Evolutionary conservation across 495 filamentous ascomycete genomes (phyloP).

Genomic region (Talaromyces thailandensis): DNA sequence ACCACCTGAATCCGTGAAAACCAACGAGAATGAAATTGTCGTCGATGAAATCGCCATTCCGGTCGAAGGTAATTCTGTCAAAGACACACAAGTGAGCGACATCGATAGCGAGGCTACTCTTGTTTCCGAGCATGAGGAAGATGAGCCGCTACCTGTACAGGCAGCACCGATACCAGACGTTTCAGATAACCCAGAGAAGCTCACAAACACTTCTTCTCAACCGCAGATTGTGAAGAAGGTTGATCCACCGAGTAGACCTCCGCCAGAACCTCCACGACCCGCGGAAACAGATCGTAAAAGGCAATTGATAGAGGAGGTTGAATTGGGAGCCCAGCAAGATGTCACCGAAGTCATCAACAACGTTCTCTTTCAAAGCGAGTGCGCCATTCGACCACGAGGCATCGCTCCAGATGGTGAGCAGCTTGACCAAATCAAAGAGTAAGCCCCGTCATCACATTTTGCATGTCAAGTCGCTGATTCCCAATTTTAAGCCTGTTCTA

Average conservation of each 20-base stretch:
- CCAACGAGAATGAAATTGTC: conserved; percentile 10
- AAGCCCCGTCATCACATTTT: conserved; percentile 10
- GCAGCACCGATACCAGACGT: conserved; percentile 7
- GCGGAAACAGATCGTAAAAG: conserved; percentile 25
- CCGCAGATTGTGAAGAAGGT: conserved; percentile 10
- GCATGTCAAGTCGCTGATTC: not conserved
- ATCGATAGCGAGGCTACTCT: conserved; percentile 44
- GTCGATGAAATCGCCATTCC: conserved; percentile 18
- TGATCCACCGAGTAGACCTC: conserved; percentile 22
- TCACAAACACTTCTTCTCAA: conserved; percentile 6
- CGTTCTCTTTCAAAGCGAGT: conserved; percentile 79
- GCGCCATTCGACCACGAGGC: conserved; percentile 62
- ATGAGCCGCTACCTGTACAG: conserved; percentile 33
- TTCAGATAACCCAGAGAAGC: conserved; percentile 11
- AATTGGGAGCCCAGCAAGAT: conserved; percentile 71
- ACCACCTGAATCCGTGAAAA: conserved; percentile 21
- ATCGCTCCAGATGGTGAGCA: conserved; percentile 62
- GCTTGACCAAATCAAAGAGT: conserved; percentile 66
- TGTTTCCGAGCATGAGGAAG: conserved; percentile 31
- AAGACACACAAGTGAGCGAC: conserved; percentile 17
- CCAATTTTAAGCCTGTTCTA: conserved; percentile 44
- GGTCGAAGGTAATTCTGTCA: conserved; percentile 8
- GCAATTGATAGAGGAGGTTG: conserved; percentile 43
- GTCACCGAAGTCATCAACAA: conserved; percentile 93
- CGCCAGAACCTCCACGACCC: conserved; percentile 41